Percentiles rank a stretch among this genome's conserved stretches.
Conservation (phyloP, 495 filamentous ascomycete genomes). For the Neurospora tetraspora region DNA sequence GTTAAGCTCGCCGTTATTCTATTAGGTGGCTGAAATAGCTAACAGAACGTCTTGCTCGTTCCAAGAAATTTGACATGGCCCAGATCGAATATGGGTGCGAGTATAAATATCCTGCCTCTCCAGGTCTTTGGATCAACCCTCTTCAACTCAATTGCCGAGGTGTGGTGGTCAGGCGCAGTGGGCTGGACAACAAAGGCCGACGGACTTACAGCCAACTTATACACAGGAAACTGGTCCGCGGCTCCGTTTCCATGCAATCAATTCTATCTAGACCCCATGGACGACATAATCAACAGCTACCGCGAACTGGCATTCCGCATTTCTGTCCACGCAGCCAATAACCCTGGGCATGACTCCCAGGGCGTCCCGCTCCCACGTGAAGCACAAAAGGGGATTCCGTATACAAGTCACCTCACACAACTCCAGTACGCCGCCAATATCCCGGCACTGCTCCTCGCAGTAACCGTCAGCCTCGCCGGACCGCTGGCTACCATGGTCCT, state of each 20-base stretch:
- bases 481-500: neutral
- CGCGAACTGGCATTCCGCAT: neutral
- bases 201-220: neutral
- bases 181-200: neutral
- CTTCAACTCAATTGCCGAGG: neutral
- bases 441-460: neutral
- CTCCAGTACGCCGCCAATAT: neutral
- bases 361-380: neutral
- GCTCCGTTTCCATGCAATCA: neutral
- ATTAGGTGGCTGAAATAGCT: neutral
- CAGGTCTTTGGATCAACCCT: neutral
- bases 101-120: neutral
- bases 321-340: neutral
- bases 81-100: neutral
- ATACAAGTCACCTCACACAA: neutral
- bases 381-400: neutral
- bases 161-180: neutral
- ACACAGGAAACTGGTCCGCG: neutral
- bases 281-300: neutral
- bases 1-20: neutral
- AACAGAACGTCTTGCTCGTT: neutral
- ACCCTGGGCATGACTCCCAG: neutral
- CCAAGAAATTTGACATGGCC: neutral
- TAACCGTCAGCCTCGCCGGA: neutral
- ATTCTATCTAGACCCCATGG: neutral